phyloP scores from a whole-genome alignment of 345 rosid genomes.

The Moricandia moricandioides region DNA sequence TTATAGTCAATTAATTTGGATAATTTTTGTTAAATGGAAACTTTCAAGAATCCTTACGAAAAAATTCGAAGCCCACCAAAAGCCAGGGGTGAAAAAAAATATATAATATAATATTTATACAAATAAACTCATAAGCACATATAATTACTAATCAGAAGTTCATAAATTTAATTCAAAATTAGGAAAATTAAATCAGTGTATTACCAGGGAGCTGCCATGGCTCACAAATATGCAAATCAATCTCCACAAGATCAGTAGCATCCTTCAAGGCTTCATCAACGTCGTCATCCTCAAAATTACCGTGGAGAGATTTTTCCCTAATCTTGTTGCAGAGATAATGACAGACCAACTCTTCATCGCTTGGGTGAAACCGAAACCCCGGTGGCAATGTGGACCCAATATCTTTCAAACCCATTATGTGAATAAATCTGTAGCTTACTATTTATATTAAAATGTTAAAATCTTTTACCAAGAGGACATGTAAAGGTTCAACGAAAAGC shows the following conservation, averaged over 20 bases:
- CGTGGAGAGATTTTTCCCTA: slow-evolving; percentile 27
- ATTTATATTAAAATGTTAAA: slow-evolving; percentile 3
- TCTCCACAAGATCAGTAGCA: slow-evolving; percentile 65
- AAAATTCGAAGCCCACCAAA: slow-evolving; percentile 8
- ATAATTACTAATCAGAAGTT: not conserved
- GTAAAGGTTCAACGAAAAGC: slow-evolving; percentile 32
- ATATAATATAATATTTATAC: not conserved
- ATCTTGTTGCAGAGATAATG: slow-evolving; percentile 89
- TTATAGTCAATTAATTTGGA: too few species aligned
- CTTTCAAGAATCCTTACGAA: slow-evolving; percentile 4
- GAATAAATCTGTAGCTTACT: not conserved
- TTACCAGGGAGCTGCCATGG: slow-evolving; percentile 99
- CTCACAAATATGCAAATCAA: slow-evolving; percentile 94
- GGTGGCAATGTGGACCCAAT: slow-evolving; percentile 95
- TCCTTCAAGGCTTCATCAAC: slow-evolving; percentile 57
- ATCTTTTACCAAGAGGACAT: slow-evolving; percentile 14
- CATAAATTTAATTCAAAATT: not conserved
- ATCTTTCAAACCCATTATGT: slow-evolving; percentile 80
- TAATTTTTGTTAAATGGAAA: too few species aligned
- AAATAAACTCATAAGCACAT: not conserved
- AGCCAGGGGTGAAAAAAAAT: not conserved
- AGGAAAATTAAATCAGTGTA: not conserved
- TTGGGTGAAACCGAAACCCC: slow-evolving; percentile 93
- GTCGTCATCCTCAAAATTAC: slow-evolving; percentile 48
- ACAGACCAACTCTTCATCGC: slow-evolving; percentile 94